phyloP scores from a whole-genome alignment of 1,139 yeast genomes.

The Diutina sp. region DNA sequence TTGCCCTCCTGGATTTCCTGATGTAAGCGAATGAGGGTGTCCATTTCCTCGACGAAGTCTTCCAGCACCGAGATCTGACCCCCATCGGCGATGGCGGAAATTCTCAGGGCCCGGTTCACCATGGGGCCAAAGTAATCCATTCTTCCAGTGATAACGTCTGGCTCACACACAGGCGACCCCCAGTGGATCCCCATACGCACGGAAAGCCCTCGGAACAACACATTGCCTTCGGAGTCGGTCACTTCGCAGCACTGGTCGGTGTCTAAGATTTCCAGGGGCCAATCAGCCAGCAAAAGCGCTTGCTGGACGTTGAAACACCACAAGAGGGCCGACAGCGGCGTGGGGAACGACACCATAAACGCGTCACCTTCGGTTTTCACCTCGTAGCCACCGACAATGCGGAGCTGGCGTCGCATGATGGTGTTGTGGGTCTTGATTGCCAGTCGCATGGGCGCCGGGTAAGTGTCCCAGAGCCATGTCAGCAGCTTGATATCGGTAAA shows the following conservation, averaged over 20 bases:
- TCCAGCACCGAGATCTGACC: constrained; percentile 89
- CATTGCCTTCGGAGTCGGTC: constrained; percentile 48
- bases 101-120: constrained; percentile 92
- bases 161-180: constrained; percentile 96
- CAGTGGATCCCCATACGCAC: constrained; percentile 98
- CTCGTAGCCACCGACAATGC: constrained; percentile 93
- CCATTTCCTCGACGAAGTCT: constrained; percentile 67
- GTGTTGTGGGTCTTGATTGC: constrained; percentile 92
- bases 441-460: constrained; percentile 90
- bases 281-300: constrained; percentile 69
- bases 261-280: constrained; percentile 91
- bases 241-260: constrained; percentile 79
- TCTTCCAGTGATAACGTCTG: constrained; percentile 86
- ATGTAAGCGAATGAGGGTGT: constrained; percentile 43
- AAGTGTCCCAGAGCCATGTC: constrained; percentile 84
- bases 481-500: constrained; percentile 96
- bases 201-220: constrained; percentile 75
- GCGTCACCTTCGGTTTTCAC: constrained; percentile 99
- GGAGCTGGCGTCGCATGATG: constrained; percentile 84
- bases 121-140: constrained; percentile 99
- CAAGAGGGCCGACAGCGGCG: constrained; percentile 77
- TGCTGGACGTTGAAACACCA: constrained; percentile 95
- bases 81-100: constrained; percentile 92
- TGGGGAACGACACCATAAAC: constrained; percentile 95
- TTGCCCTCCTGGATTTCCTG: constrained; percentile 29